phyloP scores from a whole-genome alignment of 192 early-diverging fungal genomes.

The Gonapodya prolifera region DNA sequence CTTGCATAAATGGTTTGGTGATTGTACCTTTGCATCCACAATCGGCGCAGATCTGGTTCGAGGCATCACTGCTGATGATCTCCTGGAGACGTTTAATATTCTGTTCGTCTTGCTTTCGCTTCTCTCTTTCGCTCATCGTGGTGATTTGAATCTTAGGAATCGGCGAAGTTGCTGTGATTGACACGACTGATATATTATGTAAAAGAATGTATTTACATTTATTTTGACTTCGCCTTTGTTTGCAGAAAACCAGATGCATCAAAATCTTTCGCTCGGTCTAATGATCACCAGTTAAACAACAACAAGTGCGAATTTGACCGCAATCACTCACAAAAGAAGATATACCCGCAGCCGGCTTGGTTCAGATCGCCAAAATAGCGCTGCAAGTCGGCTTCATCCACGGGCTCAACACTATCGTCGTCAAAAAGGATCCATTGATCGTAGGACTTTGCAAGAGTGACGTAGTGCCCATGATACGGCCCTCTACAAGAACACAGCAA shows the following conservation, averaged over 20 bases:
- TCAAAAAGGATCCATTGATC: slow-evolving; percentile 91
- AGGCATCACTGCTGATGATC: slow-evolving; percentile 43
- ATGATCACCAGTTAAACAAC: not conserved
- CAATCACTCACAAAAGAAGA: slow-evolving; percentile 26
- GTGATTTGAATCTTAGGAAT: not conserved
- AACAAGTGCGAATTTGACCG: not conserved
- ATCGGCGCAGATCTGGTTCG: slow-evolving; percentile 62
- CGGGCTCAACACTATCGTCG: slow-evolving; percentile 78
- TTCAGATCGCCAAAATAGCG: slow-evolving; percentile 36
- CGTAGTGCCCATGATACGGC: slow-evolving; percentile 93
- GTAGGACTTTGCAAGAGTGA: slow-evolving; percentile 74
- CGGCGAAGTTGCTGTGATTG: too few species aligned
- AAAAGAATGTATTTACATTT: not conserved
- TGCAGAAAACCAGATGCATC: not conserved
- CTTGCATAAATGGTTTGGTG: not conserved
- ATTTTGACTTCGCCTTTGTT: not conserved
- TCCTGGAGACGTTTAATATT: slow-evolving; percentile 56
- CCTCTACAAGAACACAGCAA: slow-evolving; percentile 37
- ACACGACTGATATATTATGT: not conserved
- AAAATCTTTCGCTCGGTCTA: not conserved
- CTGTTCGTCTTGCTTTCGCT: slow-evolving; percentile 36
- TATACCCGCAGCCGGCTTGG: slow-evolving; percentile 30
- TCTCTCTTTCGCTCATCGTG: not conserved
- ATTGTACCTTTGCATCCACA: slow-evolving; percentile 53
- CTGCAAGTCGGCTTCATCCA: slow-evolving; percentile 28